phyloP scores from a whole-genome alignment of 805 yeast species.

The Kluyveromyces wickerhamii region DNA sequence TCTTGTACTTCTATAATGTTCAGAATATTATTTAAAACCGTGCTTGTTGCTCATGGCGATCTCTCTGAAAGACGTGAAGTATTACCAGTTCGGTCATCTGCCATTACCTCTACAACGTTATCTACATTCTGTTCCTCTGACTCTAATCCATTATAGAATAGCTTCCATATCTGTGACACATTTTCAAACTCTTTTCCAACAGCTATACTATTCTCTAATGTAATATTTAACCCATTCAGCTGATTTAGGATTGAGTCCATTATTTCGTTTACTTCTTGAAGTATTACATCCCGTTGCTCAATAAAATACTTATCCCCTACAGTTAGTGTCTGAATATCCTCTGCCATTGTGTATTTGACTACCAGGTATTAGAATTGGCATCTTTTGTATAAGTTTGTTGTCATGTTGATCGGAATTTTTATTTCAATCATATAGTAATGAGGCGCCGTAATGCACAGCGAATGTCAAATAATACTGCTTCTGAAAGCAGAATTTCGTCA shows the following conservation, averaged over 20 bases:
- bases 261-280: slow-evolving; percentile 30
- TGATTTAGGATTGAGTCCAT: slow-evolving; percentile 61
- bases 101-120: no score
- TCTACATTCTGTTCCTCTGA: slow-evolving; percentile 2
- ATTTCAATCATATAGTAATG: no score
- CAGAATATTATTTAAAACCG: no score
- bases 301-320: slow-evolving; percentile 21
- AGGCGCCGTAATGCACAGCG: no score
- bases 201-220: slow-evolving; percentile 57
- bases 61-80: no score
- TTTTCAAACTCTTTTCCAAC: slow-evolving; percentile 72
- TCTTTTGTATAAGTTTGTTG: no score
- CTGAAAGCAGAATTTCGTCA: no score
- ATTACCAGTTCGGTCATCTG: no score
- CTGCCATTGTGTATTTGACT: slow-evolving; percentile 4
- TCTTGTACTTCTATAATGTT: not conserved
- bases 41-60: no score
- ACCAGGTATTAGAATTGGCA: no score
- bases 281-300: slow-evolving; percentile 23
- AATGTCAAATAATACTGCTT: no score
- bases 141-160: slow-evolving; percentile 49
- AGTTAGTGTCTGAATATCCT: slow-evolving; percentile 5
- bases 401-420: no score
- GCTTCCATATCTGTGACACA: slow-evolving; percentile 62
- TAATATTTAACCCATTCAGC: slow-evolving; percentile 56